These are phyloP conservation scores for Friedmanniomyces simplex DNA, from an alignment of 495 filamentous ascomycete genomes.

Conservation along the genomic window DNA sequence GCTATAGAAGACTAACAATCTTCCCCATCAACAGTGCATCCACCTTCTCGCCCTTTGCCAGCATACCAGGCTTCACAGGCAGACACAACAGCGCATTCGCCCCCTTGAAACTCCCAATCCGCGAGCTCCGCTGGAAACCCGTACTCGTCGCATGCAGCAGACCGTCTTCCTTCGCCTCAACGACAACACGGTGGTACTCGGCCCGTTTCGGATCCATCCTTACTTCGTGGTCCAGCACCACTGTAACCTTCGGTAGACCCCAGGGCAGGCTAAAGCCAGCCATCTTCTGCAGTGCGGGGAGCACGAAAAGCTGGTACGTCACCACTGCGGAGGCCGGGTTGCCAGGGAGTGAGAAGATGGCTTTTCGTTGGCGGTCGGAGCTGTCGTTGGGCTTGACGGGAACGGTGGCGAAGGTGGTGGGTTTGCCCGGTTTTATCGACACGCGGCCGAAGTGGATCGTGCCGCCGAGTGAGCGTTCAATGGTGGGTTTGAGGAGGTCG, in stretches of 20 bases:
- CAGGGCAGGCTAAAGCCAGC: slow-evolving; percentile 44
- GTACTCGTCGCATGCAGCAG: slow-evolving; percentile 69
- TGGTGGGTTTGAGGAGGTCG: slow-evolving; percentile 92
- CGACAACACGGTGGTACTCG: slow-evolving; percentile 78
- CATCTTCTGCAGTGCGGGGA: slow-evolving; percentile 72
- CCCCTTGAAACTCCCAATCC: slow-evolving; percentile 73
- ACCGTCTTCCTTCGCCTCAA: slow-evolving; percentile 54
- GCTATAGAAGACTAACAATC: slow-evolving; percentile 15
- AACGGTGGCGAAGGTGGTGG: slow-evolving; percentile 90
- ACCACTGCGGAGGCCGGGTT: slow-evolving; percentile 92
- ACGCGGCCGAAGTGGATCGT: slow-evolving; percentile 97
- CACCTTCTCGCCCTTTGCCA: slow-evolving; percentile 44
- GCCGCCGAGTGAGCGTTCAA: slow-evolving; percentile 80
- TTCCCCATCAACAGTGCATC: slow-evolving; percentile 55
- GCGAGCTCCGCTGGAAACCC: slow-evolving; percentile 78
- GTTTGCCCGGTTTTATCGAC: slow-evolving; percentile 95
- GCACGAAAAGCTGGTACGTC: slow-evolving; percentile 85
- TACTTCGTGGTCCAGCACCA: slow-evolving; percentile 61
- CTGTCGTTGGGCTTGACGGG: slow-evolving; percentile 41
- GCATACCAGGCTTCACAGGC: slow-evolving; percentile 43
- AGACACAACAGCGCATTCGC: slow-evolving; percentile 82
- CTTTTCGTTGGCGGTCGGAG: slow-evolving; percentile 44
- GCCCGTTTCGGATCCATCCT: slow-evolving; percentile 59
- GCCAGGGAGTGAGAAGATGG: slow-evolving; percentile 84
- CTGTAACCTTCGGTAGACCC: slow-evolving; percentile 62